A percentile compares a stretch with the other conserved stretches of the same genome.
phyloP scores from a whole-genome alignment of 2,329 filamentous ascomycete species.

The Aspergillus terreus region DNA sequence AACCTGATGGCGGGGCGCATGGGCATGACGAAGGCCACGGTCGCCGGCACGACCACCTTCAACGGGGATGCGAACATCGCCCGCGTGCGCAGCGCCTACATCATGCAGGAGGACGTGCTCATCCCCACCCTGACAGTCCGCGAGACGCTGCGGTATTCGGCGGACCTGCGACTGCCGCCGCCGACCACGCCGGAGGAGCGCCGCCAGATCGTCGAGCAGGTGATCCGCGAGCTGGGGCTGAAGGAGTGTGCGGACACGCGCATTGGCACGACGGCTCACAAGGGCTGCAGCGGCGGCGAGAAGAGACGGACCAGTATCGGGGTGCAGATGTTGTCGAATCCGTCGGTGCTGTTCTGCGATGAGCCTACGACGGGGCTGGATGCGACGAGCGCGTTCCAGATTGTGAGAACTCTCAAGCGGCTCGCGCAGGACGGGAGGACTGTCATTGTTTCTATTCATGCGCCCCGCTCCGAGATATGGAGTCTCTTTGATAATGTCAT shows the following conservation, averaged over 20 bases:
- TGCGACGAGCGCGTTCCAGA: slow-evolving; percentile 71
- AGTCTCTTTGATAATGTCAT: slow-evolving; percentile 69
- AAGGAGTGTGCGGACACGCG: slow-evolving; percentile 74
- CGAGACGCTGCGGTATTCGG: slow-evolving; percentile 70
- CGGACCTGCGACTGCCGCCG: slow-evolving; percentile 65
- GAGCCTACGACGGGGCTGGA: slow-evolving; percentile 73
- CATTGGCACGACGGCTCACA: slow-evolving; percentile 67
- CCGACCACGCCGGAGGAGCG: slow-evolving; percentile 59
- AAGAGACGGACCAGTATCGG: slow-evolving; percentile 74
- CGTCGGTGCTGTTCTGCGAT: slow-evolving; percentile 72
- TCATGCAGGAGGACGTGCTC: slow-evolving; percentile 70
- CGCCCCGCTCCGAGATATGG: slow-evolving; percentile 77
- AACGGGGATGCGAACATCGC: slow-evolving; percentile 56
- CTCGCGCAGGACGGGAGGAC: slow-evolving; percentile 67
- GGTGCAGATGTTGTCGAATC: slow-evolving; percentile 74
- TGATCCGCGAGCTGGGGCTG: slow-evolving; percentile 70
- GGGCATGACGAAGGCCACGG: slow-evolving; percentile 50
- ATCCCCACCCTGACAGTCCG: slow-evolving; percentile 70
- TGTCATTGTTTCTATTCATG: slow-evolving; percentile 71
- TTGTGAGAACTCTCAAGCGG: slow-evolving; percentile 65
- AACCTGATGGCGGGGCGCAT: slow-evolving; percentile 70
- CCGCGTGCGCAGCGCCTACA: slow-evolving; percentile 49
- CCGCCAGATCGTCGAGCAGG: slow-evolving; percentile 65
- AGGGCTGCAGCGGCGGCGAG: slow-evolving; percentile 75
- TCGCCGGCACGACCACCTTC: slow-evolving; percentile 57